These are phyloP conservation scores for Lasiosphaeria miniovina DNA, from an alignment of 495 filamentous ascomycete genomes.

Conservation along the genomic window DNA sequence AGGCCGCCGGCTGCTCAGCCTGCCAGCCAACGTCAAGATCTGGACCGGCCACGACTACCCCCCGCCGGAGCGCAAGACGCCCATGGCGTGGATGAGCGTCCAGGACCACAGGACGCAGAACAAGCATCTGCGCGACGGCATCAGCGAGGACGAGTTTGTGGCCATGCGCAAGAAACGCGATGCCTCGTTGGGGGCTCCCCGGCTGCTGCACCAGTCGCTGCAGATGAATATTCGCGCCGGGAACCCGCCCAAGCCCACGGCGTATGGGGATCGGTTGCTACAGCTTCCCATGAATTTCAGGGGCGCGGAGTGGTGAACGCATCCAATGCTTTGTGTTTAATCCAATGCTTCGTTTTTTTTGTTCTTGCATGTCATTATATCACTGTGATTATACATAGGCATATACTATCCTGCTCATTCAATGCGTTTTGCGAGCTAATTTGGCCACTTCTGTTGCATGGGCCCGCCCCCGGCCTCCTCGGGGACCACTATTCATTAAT, in stretches of 20 bases:
- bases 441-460: no score
- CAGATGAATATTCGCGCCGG: conserved; percentile 60
- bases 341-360: neutral
- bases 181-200: conserved; percentile 43
- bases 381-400: no score
- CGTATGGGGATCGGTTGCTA: conserved; percentile 38
- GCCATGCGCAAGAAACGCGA: conserved; percentile 46
- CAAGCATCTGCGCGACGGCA: conserved; percentile 47
- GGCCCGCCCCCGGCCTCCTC: no score
- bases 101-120: conserved; percentile 47
- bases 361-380: neutral
- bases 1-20: conserved; percentile 40
- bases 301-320: conserved; percentile 25
- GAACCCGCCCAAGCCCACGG: conserved; percentile 37
- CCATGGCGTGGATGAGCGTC: conserved; percentile 48
- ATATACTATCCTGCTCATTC: no score
- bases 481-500: no score
- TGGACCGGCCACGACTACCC: conserved; percentile 55
- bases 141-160: conserved; percentile 49
- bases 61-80: conserved; percentile 22
- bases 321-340: neutral
- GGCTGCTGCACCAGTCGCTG: conserved; percentile 52
- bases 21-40: conserved; percentile 46
- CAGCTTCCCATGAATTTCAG: conserved; percentile 42
- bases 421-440: no score